Conservation (phyloP, 257 asterid genomes). For the Solanum sitiens region DNA sequence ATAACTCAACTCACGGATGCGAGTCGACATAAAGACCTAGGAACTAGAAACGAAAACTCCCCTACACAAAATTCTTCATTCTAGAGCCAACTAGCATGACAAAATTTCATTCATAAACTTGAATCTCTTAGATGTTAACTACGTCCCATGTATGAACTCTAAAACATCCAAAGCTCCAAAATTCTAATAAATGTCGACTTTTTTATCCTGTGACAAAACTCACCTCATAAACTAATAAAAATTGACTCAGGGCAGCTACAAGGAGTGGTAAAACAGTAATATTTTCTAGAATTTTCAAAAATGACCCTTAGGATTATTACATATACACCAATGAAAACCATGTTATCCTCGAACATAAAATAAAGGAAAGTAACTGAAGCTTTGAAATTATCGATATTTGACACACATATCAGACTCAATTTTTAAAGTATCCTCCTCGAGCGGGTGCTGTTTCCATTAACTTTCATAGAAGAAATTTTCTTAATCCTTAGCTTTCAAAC, state of each 20-base stretch:
- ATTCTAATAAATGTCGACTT: too few relatives aligned
- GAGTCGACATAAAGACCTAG: background rate
- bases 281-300: too few relatives aligned
- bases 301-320: background rate
- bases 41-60: too few relatives aligned
- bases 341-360: background rate
- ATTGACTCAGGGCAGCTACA: background rate
- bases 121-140: too few relatives aligned
- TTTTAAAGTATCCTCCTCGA: background rate
- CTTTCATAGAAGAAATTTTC: background rate
- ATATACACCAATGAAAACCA: background rate
- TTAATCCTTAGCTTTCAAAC: background rate
- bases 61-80: too few relatives aligned
- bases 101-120: too few relatives aligned
- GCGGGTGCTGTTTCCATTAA: too few relatives aligned
- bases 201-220: too few relatives aligned
- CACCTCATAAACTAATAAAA: background rate
- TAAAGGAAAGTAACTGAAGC: background rate
- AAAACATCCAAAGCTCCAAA: too few relatives aligned
- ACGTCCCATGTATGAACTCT: too few relatives aligned
- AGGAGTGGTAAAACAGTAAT: background rate
- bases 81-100: too few relatives aligned
- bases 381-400: background rate
- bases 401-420: background rate
- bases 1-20: background rate